These are phyloP conservation scores for Fusarium foetens DNA, from an alignment of 2,329 filamentous ascomycete genomes.

Conservation along the genomic window DNA sequence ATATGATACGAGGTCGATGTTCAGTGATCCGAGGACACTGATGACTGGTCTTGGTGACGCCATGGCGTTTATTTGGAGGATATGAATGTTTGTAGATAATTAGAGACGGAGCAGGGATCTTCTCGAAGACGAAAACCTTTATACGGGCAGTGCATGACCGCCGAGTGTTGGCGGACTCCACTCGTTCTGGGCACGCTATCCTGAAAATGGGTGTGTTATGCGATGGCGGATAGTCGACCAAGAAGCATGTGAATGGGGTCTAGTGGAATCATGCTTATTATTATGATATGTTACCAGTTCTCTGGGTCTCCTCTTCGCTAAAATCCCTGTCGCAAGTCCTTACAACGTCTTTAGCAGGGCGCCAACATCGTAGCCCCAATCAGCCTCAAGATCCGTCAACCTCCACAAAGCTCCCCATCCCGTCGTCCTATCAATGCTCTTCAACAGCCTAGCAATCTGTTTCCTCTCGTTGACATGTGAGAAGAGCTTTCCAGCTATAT, in stretches of 20 bases:
- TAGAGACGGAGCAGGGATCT: neutral
- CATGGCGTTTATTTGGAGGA: neutral
- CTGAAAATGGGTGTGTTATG: constrained; percentile 15
- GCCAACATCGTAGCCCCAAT: constrained; percentile 47
- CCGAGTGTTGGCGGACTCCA: neutral
- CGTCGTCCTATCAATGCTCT: constrained; percentile 57
- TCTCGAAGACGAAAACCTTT: neutral
- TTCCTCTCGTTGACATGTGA: constrained; percentile 55
- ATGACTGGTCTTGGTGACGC: constrained; percentile 57
- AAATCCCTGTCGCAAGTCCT: neutral
- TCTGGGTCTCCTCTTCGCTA: neutral
- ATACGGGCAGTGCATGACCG: neutral
- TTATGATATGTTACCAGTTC: neutral
- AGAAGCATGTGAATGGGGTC: neutral
- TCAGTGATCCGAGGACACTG: constrained; percentile 89
- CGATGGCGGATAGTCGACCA: constrained; percentile 9
- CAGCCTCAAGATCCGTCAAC: constrained; percentile 57
- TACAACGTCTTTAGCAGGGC: constrained; percentile 20
- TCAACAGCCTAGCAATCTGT: constrained; percentile 52
- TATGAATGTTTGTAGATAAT: neutral
- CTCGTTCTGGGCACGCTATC: neutral
- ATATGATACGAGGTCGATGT: constrained; percentile 91
- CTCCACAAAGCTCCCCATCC: constrained; percentile 62
- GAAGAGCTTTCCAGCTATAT: constrained; percentile 60
- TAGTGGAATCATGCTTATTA: neutral